phyloP scores from a whole-genome alignment of 306 rosid genomes.

The Corylus avellana region DNA sequence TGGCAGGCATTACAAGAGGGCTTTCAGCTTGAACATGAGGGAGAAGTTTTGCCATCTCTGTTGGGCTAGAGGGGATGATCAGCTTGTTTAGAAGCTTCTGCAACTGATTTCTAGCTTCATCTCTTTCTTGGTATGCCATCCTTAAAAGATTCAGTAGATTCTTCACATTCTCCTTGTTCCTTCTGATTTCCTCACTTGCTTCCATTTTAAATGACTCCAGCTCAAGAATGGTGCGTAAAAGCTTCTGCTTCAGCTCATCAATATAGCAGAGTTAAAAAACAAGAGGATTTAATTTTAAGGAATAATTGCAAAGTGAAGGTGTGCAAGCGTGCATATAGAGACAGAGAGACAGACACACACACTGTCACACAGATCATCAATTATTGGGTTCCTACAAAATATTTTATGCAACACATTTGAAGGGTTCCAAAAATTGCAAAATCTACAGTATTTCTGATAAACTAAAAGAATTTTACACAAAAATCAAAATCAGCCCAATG shows the following conservation, averaged over 20 bases:
- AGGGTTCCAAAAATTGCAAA: background rate
- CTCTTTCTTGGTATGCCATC: conserved; percentile 54
- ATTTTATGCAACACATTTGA: background rate
- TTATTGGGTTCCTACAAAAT: background rate
- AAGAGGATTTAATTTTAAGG: no score
- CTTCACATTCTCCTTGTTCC: conserved; percentile 36
- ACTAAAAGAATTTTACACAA: background rate
- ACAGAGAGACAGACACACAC: background rate
- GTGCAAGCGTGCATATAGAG: background rate
- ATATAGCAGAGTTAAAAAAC: no score
- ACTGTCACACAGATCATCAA: background rate
- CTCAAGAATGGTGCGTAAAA: conserved; percentile 35
- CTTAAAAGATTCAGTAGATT: conserved; percentile 38
- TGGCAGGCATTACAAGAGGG: conserved; percentile 45
- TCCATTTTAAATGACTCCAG: conserved; percentile 39
- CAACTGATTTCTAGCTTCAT: conserved; percentile 59
- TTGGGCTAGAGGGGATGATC: conserved; percentile 19
- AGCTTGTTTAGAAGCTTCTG: conserved; percentile 37
- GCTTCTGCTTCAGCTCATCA: conserved; percentile 54
- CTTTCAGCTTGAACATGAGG: conserved; percentile 33
- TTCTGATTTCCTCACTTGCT: conserved; percentile 41
- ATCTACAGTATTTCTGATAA: background rate
- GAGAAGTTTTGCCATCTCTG: conserved; percentile 18
- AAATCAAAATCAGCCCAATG: background rate
- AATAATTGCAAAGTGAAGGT: no score